Evolutionary conservation across 2,329 filamentous ascomycete species (phyloP), one percentile per base, ranked within the genome.

Genomic region (Verticillium nubilum): DNA sequence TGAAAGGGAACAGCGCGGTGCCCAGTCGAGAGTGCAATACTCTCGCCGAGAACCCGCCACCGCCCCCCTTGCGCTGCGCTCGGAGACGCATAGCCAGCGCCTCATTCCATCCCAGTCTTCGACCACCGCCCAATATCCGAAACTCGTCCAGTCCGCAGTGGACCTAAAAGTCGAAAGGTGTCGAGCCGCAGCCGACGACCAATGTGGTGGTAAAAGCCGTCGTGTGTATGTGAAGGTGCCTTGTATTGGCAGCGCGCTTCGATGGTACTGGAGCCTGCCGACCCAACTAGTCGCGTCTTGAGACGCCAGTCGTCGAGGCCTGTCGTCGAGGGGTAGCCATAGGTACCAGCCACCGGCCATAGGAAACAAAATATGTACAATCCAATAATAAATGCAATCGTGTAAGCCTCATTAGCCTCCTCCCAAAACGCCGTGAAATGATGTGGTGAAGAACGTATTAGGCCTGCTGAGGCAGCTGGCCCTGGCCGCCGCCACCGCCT

Each of bases 391-490:
- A 58, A 56, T 56, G 54, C 47, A 42, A 47, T 47, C 26, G 25
- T 58, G 29, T 29, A 58, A 35, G 15, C 42, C 29, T 58, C 50
- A 19, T 37, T 17, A 58, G 7, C 28, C 33, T 23, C 28, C 33
- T 42, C 56, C 59, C 59, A 27, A 3, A 61, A 63, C 61, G 61
- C 62, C 61, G 37, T 52, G 56, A 56, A 53, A 53, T 53, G 25
- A 52, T 35, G 25, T 5, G 35, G 37, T 52, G n/a, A 58, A 60
- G 29, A 47, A 26, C 12, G 50, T 59, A 54, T 62, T 69, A 69
- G 31, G 65, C 63, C 60, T 72, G 69, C 63, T 71, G 70, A 15
- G 68, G 65, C n/a, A 65, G 65, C 54, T 70, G 73, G 50, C 66
- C 61, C 59, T 71, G 64, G 55, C 65, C 64, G 27, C 61, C 63